phyloP scores from a whole-genome alignment of 768 basidiomycete genomes.

The Crucibulum laeve region DNA sequence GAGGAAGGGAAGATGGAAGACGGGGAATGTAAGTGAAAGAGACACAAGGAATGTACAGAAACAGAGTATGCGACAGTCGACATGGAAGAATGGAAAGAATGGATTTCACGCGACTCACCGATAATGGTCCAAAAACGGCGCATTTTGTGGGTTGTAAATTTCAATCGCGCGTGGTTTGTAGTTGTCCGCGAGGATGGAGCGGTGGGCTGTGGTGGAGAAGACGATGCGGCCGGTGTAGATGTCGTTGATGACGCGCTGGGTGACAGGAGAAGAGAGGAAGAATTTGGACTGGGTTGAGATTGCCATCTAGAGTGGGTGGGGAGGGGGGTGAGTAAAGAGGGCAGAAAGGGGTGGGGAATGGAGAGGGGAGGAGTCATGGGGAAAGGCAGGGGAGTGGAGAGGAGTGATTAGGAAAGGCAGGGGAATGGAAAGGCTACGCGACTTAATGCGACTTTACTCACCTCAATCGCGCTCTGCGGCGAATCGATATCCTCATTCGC shows the following conservation, averaged over 20 bases:
- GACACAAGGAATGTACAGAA: no score
- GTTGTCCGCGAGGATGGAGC: slow-evolving; percentile 84
- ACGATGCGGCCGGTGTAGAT: slow-evolving; percentile 81
- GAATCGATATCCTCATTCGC: slow-evolving; percentile 64
- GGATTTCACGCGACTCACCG: no score
- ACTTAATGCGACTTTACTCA: slow-evolving; percentile 24
- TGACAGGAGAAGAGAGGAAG: slow-evolving; percentile 78
- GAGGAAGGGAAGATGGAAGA: no score
- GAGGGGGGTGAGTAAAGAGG: no score
- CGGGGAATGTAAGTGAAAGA: no score
- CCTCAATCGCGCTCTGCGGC: slow-evolving; percentile 83
- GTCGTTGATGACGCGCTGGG: slow-evolving; percentile 84
- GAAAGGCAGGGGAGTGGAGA: no score
- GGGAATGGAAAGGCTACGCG: neutral
- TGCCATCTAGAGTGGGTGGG: slow-evolving; percentile 88
- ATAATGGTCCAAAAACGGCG: slow-evolving; percentile 82
- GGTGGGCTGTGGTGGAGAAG: slow-evolving; percentile 54
- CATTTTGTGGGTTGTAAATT: slow-evolving; percentile 61
- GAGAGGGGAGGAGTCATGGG: no score
- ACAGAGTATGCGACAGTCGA: no score
- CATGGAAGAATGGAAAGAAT: no score
- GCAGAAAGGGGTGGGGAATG: no score
- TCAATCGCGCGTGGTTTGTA: slow-evolving; percentile 79
- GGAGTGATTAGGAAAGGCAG: no score
- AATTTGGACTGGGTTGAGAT: slow-evolving; percentile 81